Percentiles rank a stretch among this genome's conserved stretches.
These are phyloP conservation scores for Rutstroemia sydowiana DNA, from an alignment of 2,329 filamentous ascomycete genomes.

Conservation along the genomic window DNA sequence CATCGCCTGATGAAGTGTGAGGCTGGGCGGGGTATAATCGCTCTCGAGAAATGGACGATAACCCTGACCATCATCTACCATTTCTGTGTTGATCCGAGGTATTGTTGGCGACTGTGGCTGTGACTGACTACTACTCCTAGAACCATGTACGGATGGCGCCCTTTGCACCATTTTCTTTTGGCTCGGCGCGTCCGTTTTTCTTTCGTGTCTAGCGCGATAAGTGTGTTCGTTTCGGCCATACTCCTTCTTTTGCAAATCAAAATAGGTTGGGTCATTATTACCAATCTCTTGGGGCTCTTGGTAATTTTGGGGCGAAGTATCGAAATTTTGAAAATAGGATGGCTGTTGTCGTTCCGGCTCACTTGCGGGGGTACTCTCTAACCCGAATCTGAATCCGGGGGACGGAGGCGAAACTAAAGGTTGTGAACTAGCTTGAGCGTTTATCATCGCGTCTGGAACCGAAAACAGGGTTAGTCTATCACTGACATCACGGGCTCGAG, in stretches of 20 bases:
- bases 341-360: neutral
- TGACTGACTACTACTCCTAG: neutral
- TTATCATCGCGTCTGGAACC: neutral
- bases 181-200: neutral
- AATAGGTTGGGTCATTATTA: neutral
- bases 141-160: slow-evolving; percentile 4
- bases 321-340: slow-evolving; percentile 2
- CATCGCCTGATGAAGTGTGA: neutral
- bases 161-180: neutral
- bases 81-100: neutral
- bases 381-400: slow-evolving; percentile 5
- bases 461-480: neutral
- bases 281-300: neutral
- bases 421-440: neutral
- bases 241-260: neutral
- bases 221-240: neutral
- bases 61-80: neutral
- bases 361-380: neutral
- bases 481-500: neutral
- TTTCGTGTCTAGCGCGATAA: neutral
- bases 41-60: neutral
- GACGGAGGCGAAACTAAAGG: neutral
- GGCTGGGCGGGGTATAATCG: neutral
- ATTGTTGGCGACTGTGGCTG: neutral
- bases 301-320: slow-evolving; percentile 5